Evolutionary conservation across 148 eudicot species (phyloP).

Genomic region (Cornus suecica): DNA sequence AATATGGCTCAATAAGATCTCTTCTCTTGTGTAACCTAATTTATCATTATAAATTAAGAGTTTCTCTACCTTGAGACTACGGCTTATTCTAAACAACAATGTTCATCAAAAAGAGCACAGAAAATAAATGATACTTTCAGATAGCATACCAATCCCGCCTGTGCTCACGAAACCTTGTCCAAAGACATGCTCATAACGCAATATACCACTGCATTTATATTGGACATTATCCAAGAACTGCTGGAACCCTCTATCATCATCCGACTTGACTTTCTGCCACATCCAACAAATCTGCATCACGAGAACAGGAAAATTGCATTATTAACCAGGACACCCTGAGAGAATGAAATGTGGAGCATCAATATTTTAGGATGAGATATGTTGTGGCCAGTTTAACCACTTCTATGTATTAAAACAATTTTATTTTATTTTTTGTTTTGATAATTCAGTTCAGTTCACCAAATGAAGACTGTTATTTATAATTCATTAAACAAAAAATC

Average conservation of each 20-base stretch:
- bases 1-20: too few species aligned
- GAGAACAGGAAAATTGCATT: conserved; percentile 1
- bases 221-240: conserved; percentile 87
- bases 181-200: conserved; percentile 90
- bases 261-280: conserved; percentile 87
- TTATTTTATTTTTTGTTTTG: background rate
- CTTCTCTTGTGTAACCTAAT: too few species aligned
- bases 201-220: conserved; percentile 79
- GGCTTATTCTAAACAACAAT: too few species aligned
- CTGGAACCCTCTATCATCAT: conserved; percentile 84
- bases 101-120: background rate
- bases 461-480: too few species aligned
- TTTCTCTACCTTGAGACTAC: too few species aligned
- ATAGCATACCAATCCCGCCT: conserved; percentile 79
- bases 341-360: too few species aligned
- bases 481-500: too few species aligned
- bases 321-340: background rate
- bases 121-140: background rate
- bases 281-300: conserved; percentile 86
- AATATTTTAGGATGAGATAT: too few species aligned
- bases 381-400: too few species aligned
- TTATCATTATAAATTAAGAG: too few species aligned
- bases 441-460: background rate
- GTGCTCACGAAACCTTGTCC: conserved; percentile 98
- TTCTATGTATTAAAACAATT: too few species aligned